phyloP scores from a whole-genome alignment of 805 yeast species.

The Debaryomyces maramus region DNA sequence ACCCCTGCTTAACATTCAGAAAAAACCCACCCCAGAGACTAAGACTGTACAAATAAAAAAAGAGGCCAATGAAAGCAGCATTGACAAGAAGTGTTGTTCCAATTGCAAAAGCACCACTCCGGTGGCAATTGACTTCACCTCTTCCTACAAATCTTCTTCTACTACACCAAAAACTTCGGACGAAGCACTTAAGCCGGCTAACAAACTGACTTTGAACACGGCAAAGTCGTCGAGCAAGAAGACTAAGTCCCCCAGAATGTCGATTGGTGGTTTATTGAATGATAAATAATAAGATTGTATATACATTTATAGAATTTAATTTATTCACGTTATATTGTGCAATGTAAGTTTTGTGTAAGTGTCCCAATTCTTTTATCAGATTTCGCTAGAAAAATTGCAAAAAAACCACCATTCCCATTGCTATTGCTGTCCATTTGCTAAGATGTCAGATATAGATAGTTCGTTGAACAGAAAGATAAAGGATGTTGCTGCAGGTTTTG shows the following conservation, averaged over 20 bases:
- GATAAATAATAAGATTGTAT: slow-evolving; percentile 10
- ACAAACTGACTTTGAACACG: background rate
- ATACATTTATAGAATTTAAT: background rate
- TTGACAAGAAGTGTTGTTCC: background rate
- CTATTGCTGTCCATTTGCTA: too few species aligned
- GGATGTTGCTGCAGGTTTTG: slow-evolving; percentile 45
- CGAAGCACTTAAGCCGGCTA: slow-evolving; percentile 1
- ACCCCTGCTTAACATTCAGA: background rate
- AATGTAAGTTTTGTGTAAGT: slow-evolving; percentile 5
- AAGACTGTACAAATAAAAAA: too few species aligned
- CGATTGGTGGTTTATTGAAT: slow-evolving; percentile 43
- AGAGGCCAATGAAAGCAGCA: too few species aligned
- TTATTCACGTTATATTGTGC: slow-evolving; percentile 15
- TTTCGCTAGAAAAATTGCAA: background rate
- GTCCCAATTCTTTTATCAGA: background rate
- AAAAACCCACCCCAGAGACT: background rate
- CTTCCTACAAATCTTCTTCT: slow-evolving; percentile 11
- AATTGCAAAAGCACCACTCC: slow-evolving; percentile 14
- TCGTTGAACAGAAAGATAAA: slow-evolving; percentile 38
- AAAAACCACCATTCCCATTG: too few species aligned
- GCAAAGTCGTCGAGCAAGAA: background rate
- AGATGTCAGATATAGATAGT: slow-evolving; percentile 25
- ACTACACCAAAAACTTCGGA: background rate
- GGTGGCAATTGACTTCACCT: slow-evolving; percentile 29
- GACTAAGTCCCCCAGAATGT: slow-evolving; percentile 24